phyloP scores from a whole-genome alignment of 2,329 filamentous ascomycete species.

The Clonostachys chloroleuca region DNA sequence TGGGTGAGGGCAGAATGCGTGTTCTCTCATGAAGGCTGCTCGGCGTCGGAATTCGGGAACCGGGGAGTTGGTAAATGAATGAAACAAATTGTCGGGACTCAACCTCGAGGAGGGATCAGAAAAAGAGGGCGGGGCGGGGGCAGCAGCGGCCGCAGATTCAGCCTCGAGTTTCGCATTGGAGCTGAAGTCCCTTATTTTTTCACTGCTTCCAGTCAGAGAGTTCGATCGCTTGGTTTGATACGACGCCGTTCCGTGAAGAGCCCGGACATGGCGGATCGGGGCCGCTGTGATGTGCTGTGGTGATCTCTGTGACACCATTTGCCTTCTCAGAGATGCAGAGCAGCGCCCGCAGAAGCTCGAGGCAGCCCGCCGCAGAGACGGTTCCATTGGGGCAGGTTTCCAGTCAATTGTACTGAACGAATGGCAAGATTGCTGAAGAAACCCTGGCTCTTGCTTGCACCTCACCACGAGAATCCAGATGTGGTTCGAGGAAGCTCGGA shows the following conservation, averaged over 20 bases:
- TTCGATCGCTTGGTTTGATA: constrained; percentile 12
- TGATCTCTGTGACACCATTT: constrained; percentile 13
- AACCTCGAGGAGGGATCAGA: neutral
- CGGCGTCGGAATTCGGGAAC: constrained; percentile 82
- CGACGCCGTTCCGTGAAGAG: constrained; percentile 16
- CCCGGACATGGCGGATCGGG: constrained; percentile 18
- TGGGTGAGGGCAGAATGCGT: constrained; percentile 90
- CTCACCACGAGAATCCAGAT: no score
- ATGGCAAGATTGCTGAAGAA: no score
- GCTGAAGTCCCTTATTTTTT: constrained; percentile 17
- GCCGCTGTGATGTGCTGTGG: constrained; percentile 16
- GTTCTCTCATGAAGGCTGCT: constrained; percentile 86
- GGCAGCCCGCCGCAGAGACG: constrained; percentile 30
- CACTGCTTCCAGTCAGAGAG: neutral
- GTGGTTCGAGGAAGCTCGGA: constrained; percentile 15
- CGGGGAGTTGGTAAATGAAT: constrained; percentile 85
- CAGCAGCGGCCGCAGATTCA: constrained; percentile 14
- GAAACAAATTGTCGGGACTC: constrained; percentile 77
- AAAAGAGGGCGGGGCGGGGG: neutral
- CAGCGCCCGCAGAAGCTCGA: constrained; percentile 33
- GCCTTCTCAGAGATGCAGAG: constrained; percentile 24
- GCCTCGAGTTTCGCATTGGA: constrained; percentile 15
- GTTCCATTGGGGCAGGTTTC: constrained; percentile 24
- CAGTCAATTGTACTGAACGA: no score
- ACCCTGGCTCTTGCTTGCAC: no score